phyloP scores from a whole-genome alignment of 306 rosid genomes.

The Vigna hirtella region DNA sequence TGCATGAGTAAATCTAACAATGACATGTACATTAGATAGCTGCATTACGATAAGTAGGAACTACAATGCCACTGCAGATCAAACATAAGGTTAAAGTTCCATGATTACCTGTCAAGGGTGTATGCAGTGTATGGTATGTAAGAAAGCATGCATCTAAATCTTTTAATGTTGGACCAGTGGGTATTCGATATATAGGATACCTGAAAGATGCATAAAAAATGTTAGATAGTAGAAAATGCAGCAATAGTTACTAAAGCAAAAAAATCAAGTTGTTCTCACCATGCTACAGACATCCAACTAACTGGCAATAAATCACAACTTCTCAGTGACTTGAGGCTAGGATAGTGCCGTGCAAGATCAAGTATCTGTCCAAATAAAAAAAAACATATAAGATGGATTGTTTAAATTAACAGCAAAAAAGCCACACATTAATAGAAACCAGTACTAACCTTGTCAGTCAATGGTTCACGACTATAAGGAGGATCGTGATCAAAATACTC shows the following conservation, averaged over 20 bases:
- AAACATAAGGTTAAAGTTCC: slow-evolving; percentile 34
- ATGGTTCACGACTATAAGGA: slow-evolving; percentile 87
- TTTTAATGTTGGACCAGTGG: slow-evolving; percentile 86
- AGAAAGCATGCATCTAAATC: slow-evolving; percentile 92
- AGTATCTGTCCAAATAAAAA: slow-evolving; percentile 62
- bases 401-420: slow-evolving; percentile 31
- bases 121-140: slow-evolving; percentile 83
- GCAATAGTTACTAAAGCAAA: background rate
- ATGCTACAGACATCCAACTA: slow-evolving; percentile 96
- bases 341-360: slow-evolving; percentile 71
- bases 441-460: slow-evolving; percentile 78
- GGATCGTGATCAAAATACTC: slow-evolving; percentile 79
- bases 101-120: slow-evolving; percentile 72
- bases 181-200: slow-evolving; percentile 97
- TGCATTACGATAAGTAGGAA: slow-evolving; percentile 25
- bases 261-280: slow-evolving; percentile 58
- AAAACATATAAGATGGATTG: slow-evolving; percentile 38
- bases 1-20: slow-evolving; percentile 22
- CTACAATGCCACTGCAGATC: slow-evolving; percentile 21
- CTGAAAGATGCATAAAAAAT: slow-evolving; percentile 55
- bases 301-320: slow-evolving; percentile 83
- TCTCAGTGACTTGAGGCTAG: slow-evolving; percentile 74
- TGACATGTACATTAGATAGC: background rate
- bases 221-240: slow-evolving; percentile 43
- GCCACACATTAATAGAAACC: slow-evolving; percentile 33